These are phyloP conservation scores for Acorus calamus DNA, from an alignment of 106 monocot species.

Conservation along the genomic window DNA sequence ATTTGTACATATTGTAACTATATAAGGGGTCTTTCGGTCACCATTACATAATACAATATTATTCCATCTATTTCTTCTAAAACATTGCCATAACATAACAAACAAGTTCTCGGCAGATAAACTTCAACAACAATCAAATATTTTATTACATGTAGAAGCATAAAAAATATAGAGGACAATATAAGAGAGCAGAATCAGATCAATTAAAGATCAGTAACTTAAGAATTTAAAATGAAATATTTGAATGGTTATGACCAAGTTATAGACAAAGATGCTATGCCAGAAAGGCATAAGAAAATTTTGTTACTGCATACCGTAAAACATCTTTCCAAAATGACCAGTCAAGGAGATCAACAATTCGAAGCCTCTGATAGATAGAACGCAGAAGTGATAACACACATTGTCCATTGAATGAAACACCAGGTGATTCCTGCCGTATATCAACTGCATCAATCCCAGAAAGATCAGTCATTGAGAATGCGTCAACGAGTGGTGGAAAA, in stretches of 20 bases:
- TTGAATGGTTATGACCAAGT: background rate
- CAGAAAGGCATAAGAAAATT: background rate
- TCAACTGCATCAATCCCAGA: slow-evolving; percentile 30
- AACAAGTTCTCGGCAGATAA: too few species aligned
- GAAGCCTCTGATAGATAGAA: slow-evolving; percentile 22
- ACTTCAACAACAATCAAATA: too few species aligned
- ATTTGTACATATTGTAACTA: too few species aligned
- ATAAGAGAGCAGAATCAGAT: too few species aligned
- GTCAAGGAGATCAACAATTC: slow-evolving; percentile 20
- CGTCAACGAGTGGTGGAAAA: slow-evolving; percentile 25
- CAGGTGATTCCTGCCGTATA: slow-evolving; percentile 24
- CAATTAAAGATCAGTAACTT: too few species aligned
- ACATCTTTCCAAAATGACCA: slow-evolving; percentile 23
- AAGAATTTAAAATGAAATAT: background rate
- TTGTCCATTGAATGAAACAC: slow-evolving; percentile 8
- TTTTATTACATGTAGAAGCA: too few species aligned
- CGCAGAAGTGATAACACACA: slow-evolving; percentile 18
- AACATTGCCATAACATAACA: too few species aligned
- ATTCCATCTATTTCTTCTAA: too few species aligned
- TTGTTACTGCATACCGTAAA: slow-evolving; percentile 7
- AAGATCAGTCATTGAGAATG: slow-evolving; percentile 6
- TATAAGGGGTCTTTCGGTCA: too few species aligned
- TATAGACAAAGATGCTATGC: background rate
- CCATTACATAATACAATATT: too few species aligned
- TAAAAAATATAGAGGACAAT: too few species aligned